These are phyloP conservation scores for Aureobasidium zeae DNA, from an alignment of 2,329 filamentous ascomycete species.

Conservation along the genomic window DNA sequence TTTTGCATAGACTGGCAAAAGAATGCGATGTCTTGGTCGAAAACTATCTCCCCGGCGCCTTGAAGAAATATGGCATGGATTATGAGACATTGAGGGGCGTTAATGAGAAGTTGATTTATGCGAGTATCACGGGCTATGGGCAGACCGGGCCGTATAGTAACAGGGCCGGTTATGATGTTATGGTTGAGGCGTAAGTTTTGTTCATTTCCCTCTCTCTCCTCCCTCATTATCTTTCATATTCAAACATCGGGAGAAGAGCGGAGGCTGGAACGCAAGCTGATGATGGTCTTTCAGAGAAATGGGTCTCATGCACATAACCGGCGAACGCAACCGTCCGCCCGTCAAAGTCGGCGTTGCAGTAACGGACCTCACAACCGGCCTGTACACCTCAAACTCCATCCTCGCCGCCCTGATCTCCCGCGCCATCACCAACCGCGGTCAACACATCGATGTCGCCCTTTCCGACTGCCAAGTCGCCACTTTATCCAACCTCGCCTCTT, in stretches of 20 bases:
- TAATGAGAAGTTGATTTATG: conserved; percentile 83
- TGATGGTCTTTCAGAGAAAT: conserved; percentile 52
- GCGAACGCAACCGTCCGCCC: conserved; percentile 73
- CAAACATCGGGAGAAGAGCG: no score
- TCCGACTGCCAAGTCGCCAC: conserved; percentile 95
- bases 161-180: conserved; percentile 93
- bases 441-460: conserved; percentile 84
- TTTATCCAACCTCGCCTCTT: conserved; percentile 89
- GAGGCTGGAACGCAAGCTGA: no score
- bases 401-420: conserved; percentile 84
- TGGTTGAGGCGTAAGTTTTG: conserved; percentile 70
- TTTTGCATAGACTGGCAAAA: conserved; percentile 74
- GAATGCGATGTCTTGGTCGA: conserved; percentile 91
- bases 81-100: conserved; percentile 70
- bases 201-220: conserved; percentile 9
- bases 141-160: conserved; percentile 85
- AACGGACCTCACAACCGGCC: conserved; percentile 85
- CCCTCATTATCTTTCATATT: not conserved
- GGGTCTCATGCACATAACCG: conserved; percentile 97
- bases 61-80: conserved; percentile 87
- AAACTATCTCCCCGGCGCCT: conserved; percentile 83
- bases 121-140: conserved; percentile 93
- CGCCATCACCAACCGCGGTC: conserved; percentile 65
- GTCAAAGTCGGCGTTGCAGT: conserved; percentile 97
- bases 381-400: conserved; percentile 92